A percentile compares a stretch with the other conserved stretches of the same genome.
phyloP scores from a whole-genome alignment of 768 basidiomycete genomes.

The Flagelloscypha sp. region DNA sequence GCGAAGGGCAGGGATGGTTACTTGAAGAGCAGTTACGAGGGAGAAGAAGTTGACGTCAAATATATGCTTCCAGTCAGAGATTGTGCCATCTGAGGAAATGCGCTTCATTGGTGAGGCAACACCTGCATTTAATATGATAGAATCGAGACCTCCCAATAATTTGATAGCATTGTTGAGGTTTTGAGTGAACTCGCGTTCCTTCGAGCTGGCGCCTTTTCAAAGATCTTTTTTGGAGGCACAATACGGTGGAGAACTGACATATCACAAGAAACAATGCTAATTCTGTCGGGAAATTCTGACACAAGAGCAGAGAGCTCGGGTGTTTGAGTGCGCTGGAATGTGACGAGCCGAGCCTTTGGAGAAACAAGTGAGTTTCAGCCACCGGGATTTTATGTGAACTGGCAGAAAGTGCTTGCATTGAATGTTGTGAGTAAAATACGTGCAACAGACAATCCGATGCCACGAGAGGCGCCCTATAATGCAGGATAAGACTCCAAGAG shows the following conservation, averaged over 20 bases:
- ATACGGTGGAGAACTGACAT: conserved; percentile 44
- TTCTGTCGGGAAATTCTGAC: conserved; percentile 30
- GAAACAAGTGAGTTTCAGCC: too few relatives aligned
- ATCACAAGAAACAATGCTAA: conserved; percentile 62
- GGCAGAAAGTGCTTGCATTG: too few relatives aligned
- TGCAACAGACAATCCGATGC: conserved; percentile 76
- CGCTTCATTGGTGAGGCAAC: conserved; percentile 61
- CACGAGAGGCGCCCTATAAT: too few relatives aligned
- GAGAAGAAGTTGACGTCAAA: conserved; percentile 91
- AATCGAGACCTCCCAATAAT: conserved; percentile 61
- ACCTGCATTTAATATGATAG: conserved; percentile 80
- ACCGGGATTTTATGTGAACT: too few relatives aligned
- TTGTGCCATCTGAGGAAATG: conserved; percentile 39
- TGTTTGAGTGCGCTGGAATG: conserved; percentile 63
- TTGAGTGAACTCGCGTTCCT: conserved; percentile 43
- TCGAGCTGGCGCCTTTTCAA: conserved; percentile 36
- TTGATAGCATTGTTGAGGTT: conserved; percentile 47
- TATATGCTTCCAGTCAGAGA: conserved; percentile 57
- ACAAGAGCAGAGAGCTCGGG: conserved; percentile 52
- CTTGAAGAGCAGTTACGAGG: conserved; percentile 59
- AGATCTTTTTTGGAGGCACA: conserved; percentile 7
- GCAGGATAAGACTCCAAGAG: too few relatives aligned
- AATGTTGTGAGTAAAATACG: conserved; percentile 55
- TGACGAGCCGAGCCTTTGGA: too few relatives aligned
- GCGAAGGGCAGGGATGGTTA: conserved; percentile 62